Conservation (phyloP, 495 filamentous ascomycete species). For the Neurospora pannonica region DNA sequence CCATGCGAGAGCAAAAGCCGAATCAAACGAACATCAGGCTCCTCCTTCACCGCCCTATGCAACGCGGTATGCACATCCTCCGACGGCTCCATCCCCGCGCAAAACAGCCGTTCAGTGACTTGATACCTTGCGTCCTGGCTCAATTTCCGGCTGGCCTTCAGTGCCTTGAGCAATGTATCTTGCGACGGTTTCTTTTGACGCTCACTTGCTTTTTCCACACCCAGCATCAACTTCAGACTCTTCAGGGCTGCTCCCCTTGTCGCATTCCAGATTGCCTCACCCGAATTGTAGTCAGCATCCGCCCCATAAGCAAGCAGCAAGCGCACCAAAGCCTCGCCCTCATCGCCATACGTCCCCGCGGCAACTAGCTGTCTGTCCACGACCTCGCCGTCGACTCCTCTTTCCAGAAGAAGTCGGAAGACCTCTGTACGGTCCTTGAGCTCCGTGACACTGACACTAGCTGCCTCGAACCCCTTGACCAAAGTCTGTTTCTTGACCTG, state of each 20-base stretch:
- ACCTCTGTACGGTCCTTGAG: conserved; percentile 29
- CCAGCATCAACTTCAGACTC: conserved; percentile 35
- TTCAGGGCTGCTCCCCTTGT: conserved; percentile 32
- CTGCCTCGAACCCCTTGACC: conserved; percentile 33
- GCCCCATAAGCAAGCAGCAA: conserved; percentile 35
- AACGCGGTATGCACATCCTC: conserved; percentile 31
- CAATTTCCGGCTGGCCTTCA: conserved; percentile 36
- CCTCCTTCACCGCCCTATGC: conserved; percentile 34
- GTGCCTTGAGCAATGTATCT: conserved; percentile 27
- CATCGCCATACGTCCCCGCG: conserved; percentile 33
- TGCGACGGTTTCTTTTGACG: conserved; percentile 27
- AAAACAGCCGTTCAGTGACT: conserved; percentile 34
- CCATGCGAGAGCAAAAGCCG: conserved; percentile 29
- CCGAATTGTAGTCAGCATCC: conserved; percentile 31
- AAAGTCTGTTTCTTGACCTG: conserved; percentile 26
- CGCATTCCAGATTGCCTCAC: conserved; percentile 40
- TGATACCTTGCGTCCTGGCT: conserved; percentile 30
- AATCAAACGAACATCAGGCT: conserved; percentile 33
- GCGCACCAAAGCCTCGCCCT: conserved; percentile 25
- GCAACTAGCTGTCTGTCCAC: conserved; percentile 36
- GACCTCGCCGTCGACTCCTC: conserved; percentile 28
- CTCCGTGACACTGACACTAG: conserved; percentile 28
- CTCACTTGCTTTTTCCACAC: conserved; percentile 20
- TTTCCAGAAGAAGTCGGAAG: conserved; percentile 32
- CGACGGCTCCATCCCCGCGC: conserved; percentile 29